Conservation (phyloP, 176 grass and related monocot species). For the Bolboschoenus planiculmis region DNA sequence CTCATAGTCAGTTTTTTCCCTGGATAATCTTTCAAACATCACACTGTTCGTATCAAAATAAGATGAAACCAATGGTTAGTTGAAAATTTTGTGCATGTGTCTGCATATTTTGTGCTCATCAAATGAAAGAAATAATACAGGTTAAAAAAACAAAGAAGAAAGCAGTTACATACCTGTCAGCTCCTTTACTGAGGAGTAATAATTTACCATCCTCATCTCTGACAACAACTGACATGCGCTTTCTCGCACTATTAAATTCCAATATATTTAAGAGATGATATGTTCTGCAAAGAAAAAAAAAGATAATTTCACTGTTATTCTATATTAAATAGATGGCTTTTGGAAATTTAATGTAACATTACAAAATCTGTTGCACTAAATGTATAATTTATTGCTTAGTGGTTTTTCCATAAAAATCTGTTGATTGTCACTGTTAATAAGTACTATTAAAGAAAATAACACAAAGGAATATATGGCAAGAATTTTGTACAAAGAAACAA, state of each 20-base stretch:
- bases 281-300: constrained; percentile 20
- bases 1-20: constrained; percentile 28
- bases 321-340: background rate
- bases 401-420: background rate
- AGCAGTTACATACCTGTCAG: constrained; percentile 57
- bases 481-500: background rate
- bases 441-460: background rate
- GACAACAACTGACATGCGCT: constrained; percentile 88
- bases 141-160: background rate
- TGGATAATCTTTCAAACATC: constrained; percentile 73
- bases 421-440: background rate
- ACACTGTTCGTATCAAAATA: constrained; percentile 42
- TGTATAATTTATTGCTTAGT: background rate
- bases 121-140: background rate
- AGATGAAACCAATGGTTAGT: background rate
- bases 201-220: constrained; percentile 53
- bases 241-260: constrained; percentile 80
- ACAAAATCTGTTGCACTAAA: background rate
- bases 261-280: constrained; percentile 75
- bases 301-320: background rate
- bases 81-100: background rate
- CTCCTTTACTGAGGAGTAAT: constrained; percentile 77
- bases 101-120: background rate
- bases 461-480: background rate
- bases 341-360: background rate